A percentile compares a stretch with the other conserved stretches of the same genome.
Conservation (phyloP, 345 rosid species). For the Trapa bicornis region DNA sequence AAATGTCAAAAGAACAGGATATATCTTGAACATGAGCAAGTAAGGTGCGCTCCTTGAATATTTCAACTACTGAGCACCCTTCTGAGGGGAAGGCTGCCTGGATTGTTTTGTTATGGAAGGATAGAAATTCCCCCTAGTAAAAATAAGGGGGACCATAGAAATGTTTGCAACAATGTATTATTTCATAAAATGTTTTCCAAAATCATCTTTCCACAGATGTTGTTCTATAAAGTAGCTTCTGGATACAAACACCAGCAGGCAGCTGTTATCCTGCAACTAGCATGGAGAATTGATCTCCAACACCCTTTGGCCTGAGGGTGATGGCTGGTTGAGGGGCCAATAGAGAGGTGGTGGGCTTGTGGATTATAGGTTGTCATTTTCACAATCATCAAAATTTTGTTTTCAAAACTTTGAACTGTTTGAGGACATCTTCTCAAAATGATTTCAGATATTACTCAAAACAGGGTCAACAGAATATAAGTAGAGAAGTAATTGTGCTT, state of each 20-base stretch:
- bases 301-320: neutral
- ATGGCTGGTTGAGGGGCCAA: neutral
- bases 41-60: too few species aligned
- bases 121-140: too few species aligned
- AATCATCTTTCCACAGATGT: neutral
- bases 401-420: neutral
- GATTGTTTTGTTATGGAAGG: too few species aligned
- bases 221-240: neutral
- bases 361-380: neutral
- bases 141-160: too few species aligned
- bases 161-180: too few species aligned
- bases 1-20: neutral
- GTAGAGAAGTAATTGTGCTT: constrained; percentile 8
- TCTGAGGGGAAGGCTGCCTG: too few species aligned
- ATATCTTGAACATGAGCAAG: neutral
- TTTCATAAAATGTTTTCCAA: too few species aligned
- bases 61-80: too few species aligned
- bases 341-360: neutral
- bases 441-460: neutral
- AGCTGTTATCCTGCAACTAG: neutral
- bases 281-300: neutral
- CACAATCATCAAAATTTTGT: neutral
- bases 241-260: neutral
- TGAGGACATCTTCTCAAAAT: neutral
- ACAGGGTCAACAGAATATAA: constrained; percentile 1